Evolutionary conservation across 371 early-diverging fungal genomes (phyloP).

Genomic region (Funneliformis caledonium): DNA sequence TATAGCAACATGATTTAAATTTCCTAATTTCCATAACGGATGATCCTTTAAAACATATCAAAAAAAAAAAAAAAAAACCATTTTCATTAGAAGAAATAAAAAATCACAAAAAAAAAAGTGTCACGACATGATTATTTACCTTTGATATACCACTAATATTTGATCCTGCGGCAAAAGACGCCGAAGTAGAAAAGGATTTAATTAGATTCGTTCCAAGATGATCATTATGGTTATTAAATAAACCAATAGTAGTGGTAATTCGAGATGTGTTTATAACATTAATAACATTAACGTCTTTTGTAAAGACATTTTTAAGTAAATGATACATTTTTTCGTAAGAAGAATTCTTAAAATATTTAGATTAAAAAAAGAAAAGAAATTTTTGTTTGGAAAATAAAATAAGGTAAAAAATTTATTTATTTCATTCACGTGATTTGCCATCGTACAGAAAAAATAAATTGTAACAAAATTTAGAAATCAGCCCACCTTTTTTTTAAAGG

Average conservation of each 20-base stretch:
- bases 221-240: not conserved
- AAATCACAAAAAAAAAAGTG: no score
- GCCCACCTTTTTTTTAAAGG: no score
- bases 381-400: no score
- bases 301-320: not conserved
- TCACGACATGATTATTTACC: not conserved
- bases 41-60: constrained; percentile 41
- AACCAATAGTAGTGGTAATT: not conserved
- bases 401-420: no score
- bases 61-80: not conserved
- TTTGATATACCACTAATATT: not conserved
- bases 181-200: not conserved
- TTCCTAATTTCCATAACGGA: constrained; percentile 64
- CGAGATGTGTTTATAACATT: not conserved
- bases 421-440: no score
- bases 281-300: not conserved
- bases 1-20: constrained; percentile 82
- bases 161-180: not conserved
- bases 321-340: not conserved
- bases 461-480: no score
- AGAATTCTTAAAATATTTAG: no score
- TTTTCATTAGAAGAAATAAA: no score
- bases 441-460: no score
- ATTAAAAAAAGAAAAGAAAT: no score
- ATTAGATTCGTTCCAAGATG: not conserved